phyloP scores from a whole-genome alignment of 2,329 filamentous ascomycete species.

The Lasiodiplodia theobromae region DNA sequence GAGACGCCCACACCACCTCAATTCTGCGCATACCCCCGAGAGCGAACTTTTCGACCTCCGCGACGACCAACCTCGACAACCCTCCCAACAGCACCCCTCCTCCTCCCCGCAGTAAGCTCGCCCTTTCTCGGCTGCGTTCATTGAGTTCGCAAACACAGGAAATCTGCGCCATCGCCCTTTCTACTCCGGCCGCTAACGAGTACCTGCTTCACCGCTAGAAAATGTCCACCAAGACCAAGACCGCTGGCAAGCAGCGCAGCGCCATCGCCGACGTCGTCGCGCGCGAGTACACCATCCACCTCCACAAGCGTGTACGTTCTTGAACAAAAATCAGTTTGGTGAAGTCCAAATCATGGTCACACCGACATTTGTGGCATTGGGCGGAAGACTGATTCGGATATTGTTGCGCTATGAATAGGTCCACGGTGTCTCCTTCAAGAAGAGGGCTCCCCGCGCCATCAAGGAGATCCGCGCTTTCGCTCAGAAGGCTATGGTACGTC shows the following conservation, averaged over 20 bases:
- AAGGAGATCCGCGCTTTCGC: slow-evolving; percentile 99
- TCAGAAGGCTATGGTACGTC: slow-evolving; percentile 86
- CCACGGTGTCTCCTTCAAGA: slow-evolving; percentile 99
- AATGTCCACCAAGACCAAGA: slow-evolving; percentile 53
- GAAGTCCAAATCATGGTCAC: slow-evolving; percentile 70
- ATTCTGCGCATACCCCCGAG: slow-evolving; percentile 1
- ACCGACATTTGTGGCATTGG: slow-evolving; percentile 55
- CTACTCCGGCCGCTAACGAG: neutral
- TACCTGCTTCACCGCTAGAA: slow-evolving; percentile 19
- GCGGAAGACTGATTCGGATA: slow-evolving; percentile 71
- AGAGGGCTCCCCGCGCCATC: slow-evolving; percentile 96
- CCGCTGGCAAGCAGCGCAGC: slow-evolving; percentile 75
- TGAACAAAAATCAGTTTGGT: slow-evolving; percentile 66
- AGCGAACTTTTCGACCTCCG: slow-evolving; percentile 15
- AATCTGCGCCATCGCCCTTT: neutral
- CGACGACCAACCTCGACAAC: slow-evolving; percentile 28
- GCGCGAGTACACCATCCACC: slow-evolving; percentile 99
- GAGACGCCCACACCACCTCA: slow-evolving; percentile 29
- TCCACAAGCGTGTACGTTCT: slow-evolving; percentile 96
- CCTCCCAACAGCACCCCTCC: slow-evolving; percentile 4
- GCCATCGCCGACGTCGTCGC: slow-evolving; percentile 99
- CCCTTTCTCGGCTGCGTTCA: neutral
- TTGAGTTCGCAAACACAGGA: neutral
- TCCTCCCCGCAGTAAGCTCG: slow-evolving; percentile 13
- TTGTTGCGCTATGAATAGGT: slow-evolving; percentile 65